Evolutionary conservation across 2,329 filamentous ascomycete species (phyloP), one percentile per base, ranked within the genome.

Genomic region (Sphaerulina vaccinii): DNA sequence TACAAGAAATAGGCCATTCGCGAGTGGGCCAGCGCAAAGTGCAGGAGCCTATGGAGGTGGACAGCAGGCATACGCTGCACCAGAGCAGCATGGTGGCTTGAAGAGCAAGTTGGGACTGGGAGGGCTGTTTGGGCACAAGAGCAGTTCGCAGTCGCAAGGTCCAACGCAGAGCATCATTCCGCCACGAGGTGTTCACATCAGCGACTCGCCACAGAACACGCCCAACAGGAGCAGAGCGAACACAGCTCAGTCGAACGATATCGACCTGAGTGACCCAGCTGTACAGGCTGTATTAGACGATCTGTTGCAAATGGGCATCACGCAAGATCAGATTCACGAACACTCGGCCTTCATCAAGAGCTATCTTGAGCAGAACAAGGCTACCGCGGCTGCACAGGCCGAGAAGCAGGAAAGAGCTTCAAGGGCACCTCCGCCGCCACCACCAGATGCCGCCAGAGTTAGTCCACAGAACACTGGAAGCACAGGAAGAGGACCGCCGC

Each of bases 341-440:
- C 84, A 86, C 64, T 78, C 81, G 2, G 83, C 84, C 49, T 87
- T 87, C 61, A 86, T 87, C 68, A 84, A 83, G 70, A 73, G 77
- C 51, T 86, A 85, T 62, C 81, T 86, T 57, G 80, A 83, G 63
- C 79, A 85, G 64, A 80, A 81, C 62, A 82, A 84, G 66, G 75
- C 76, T 21, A 75, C 74, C 36, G 67, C 71, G 16, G 70, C 73
- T 39, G 71, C 73, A 36, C 73, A 76, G 39, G 62, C 70, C 36
- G 70, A 72, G 52, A 69, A 67, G 38, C 73, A 74, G 58, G 74
- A 79, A 37, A 73, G 78, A 51, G 77, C 75, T 64, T 70, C 69
- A 24, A 77, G 75, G 59, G 79, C 81, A 13, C 82, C 84, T 40
- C 84, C 83, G n/a, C 83, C 84, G 23, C 81, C 82, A 11, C 81